Evolutionary conservation across 257 asterid species (phyloP).

Genomic region (Linderniella brevidens): DNA sequence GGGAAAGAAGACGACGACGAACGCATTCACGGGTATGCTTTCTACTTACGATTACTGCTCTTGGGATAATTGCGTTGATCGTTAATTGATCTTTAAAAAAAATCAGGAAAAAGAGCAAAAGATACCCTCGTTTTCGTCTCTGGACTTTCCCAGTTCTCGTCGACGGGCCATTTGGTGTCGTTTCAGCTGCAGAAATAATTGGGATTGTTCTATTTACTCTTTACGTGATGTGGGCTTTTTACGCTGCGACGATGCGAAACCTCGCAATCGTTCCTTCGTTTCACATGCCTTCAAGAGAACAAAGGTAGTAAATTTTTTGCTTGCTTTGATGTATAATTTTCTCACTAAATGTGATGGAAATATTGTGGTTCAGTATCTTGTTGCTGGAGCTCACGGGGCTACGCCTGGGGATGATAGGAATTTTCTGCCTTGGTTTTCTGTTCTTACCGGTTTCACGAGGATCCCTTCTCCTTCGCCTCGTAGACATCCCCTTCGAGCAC

Average conservation of each 20-base stretch:
- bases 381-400: constrained; percentile 53
- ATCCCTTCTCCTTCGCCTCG: constrained; percentile 54
- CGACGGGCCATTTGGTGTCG: constrained; percentile 84
- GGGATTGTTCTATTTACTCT: constrained; percentile 37
- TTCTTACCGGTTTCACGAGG: constrained; percentile 71
- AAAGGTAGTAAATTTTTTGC: constrained; percentile 18
- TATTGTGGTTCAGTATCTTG: constrained; percentile 21
- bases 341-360: no score
- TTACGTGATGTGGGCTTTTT: constrained; percentile 48
- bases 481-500: constrained; percentile 80
- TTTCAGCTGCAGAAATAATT: constrained; percentile 72
- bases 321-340: no score
- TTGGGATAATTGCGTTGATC: no score
- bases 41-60: no score
- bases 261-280: constrained; percentile 13
- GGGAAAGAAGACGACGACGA: constrained; percentile 21
- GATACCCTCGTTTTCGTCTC: constrained; percentile 31
- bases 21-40: no score
- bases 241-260: constrained; percentile 23
- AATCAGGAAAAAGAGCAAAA: constrained; percentile 24
- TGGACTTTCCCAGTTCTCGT: constrained; percentile 81
- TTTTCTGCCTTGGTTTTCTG: constrained; percentile 49
- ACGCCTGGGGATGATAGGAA: constrained; percentile 52
- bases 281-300: constrained; percentile 16
- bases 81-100: constrained; percentile 14